phyloP scores from a whole-genome alignment of 768 basidiomycete genomes.

The Tulasnella sp. region DNA sequence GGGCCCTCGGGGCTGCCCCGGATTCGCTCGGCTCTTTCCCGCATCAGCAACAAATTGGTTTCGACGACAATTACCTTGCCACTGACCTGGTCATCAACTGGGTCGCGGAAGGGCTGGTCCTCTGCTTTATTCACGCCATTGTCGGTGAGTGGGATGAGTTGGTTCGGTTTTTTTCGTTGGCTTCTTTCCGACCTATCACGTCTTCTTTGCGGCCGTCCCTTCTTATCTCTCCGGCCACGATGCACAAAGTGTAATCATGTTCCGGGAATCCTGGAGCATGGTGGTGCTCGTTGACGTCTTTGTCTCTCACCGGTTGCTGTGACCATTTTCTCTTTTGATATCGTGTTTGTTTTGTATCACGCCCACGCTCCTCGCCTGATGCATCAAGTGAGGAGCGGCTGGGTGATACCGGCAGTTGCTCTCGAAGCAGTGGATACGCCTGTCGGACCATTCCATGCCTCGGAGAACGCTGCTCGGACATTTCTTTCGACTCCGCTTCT shows the following conservation, averaged over 20 bases:
- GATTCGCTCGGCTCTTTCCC: conserved; percentile 39
- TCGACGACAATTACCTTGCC: conserved; percentile 68
- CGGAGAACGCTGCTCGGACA: too few relatives aligned
- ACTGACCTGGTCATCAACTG: conserved; percentile 85
- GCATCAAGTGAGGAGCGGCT: too few relatives aligned
- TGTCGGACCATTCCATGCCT: too few relatives aligned
- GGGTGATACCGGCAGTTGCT: too few relatives aligned
- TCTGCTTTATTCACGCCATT: conserved; percentile 80
- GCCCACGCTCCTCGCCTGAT: too few relatives aligned
- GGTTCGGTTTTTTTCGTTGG: background rate
- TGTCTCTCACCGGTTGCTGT: too few relatives aligned
- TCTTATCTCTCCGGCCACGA: background rate
- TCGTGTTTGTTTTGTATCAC: too few relatives aligned
- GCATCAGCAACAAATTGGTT: conserved; percentile 53
- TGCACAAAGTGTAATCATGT: background rate
- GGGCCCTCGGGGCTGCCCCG: conserved; percentile 47
- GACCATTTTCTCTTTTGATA: too few relatives aligned
- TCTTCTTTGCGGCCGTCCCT: background rate
- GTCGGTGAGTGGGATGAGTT: conserved; percentile 39
- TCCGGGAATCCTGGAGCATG: background rate
- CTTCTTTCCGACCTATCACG: background rate
- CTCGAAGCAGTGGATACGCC: too few relatives aligned
- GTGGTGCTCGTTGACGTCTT: background rate
- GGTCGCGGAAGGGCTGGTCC: conserved; percentile 73
- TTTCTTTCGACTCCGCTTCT: too few relatives aligned